Evolutionary conservation across 352 stramenopile genomes (phyloP), one percentile per base, ranked within the genome.

Genomic region (Pythium guiyangense): DNA sequence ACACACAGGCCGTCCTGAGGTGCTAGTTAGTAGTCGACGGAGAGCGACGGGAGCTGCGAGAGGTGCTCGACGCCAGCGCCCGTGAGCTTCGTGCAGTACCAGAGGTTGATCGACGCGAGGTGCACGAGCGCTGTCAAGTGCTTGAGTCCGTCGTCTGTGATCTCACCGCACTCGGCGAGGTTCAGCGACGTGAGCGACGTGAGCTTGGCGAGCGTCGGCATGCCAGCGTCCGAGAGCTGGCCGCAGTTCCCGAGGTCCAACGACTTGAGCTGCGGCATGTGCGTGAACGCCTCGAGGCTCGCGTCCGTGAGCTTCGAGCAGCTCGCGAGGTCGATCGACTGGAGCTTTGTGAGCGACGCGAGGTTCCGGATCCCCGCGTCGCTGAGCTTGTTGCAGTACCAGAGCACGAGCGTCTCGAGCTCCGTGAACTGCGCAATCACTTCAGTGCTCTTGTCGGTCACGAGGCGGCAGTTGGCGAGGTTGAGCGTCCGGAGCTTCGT

Each of bases 361-460:
- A 91, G 60, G 4, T 71, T 66, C 4, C 60, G 12, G 18, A 91
- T 68, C 4, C 76, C 83, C 0, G 26, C 26, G 63, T 96, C 83
- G 0, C 79, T 92, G 26, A 96, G 69, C 60, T 92, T 92, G 67
- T 86, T 88, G 64, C 84, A 96, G 65, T 94, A 89, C 73, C 83
- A 88, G 10, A 96, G 60, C 35, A 88, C 74, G 10, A 96, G 66
- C 34, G 72, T 79, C 52, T 90, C 67, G 6, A 96, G 59, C 6
- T 61, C 46, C 18, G 64, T 62, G 61, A 92, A 77, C 34, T 64
- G 58, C 1, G 69, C 57, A 20, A 96, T 59, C 11, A 80, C 59
- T n/a, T 54, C 18, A 6, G 71, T 73, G 15, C 70, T 69, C 0
- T 27, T 64, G 53, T 96, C 77, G 0, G 84, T 91, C n/a, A 95